These are phyloP conservation scores for Zasmidium cellare DNA, from an alignment of 2,329 filamentous ascomycete genomes.

Conservation along the genomic window DNA sequence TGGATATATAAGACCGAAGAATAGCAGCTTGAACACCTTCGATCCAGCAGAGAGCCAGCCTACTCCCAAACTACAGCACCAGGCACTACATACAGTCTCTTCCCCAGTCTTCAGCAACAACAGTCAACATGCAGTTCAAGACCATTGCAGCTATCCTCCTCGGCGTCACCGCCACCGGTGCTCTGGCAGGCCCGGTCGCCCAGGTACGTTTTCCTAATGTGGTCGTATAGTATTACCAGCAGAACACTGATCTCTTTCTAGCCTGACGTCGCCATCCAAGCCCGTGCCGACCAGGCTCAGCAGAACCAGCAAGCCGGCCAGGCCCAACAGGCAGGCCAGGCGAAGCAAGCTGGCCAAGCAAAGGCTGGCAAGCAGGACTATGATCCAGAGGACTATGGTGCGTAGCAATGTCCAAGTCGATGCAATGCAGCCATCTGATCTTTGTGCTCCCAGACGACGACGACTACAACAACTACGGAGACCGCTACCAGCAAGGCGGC, in stretches of 20 bases:
- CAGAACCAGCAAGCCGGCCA: not conserved
- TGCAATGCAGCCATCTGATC: too few species aligned
- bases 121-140: constrained; percentile 6
- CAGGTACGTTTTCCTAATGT: not conserved
- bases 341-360: not conserved
- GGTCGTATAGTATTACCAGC: not conserved
- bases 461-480: too few species aligned
- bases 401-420: too few species aligned
- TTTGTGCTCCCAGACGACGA: too few species aligned
- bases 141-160: constrained; percentile 4
- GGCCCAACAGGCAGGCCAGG: too few species aligned
- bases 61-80: not conserved
- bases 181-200: not conserved
- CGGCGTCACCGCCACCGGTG: constrained; percentile 3
- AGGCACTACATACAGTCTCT: not conserved
- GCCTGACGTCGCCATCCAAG: not conserved
- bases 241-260: not conserved
- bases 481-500: too few species aligned
- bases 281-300: not conserved
- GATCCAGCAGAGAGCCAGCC: not conserved
- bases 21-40: not conserved
- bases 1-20: constrained; percentile 1
- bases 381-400: too few species aligned
- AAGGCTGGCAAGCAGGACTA: not conserved
- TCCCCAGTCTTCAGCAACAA: not conserved